phyloP scores from a whole-genome alignment of 257 asterid genomes.

The Rhazya stricta region DNA sequence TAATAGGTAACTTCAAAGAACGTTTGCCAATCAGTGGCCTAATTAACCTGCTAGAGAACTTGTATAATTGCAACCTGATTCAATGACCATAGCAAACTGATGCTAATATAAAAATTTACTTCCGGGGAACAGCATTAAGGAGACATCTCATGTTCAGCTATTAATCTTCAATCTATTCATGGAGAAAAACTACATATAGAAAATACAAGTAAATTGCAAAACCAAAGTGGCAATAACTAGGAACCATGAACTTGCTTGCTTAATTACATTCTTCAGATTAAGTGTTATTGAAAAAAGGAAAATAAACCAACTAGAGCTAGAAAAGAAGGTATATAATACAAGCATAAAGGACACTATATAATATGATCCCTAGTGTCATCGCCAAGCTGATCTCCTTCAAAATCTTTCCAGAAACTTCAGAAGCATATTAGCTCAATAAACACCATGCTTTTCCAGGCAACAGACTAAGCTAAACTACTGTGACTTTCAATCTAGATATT shows the following conservation, averaged over 20 bases:
- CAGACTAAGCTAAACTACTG: slow-evolving; percentile 18
- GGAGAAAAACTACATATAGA: neutral
- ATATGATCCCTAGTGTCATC: neutral
- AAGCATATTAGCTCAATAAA: neutral
- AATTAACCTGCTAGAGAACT: too few species aligned
- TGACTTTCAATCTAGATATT: slow-evolving; percentile 51
- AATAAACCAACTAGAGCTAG: neutral
- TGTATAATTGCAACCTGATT: too few species aligned
- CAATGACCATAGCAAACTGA: too few species aligned
- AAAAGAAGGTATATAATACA: neutral
- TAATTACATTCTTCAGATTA: neutral
- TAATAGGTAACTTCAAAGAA: too few species aligned
- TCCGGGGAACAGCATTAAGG: neutral
- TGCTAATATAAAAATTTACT: too few species aligned
- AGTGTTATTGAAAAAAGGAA: neutral
- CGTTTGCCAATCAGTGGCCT: too few species aligned
- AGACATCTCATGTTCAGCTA: too few species aligned
- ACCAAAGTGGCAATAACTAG: neutral
- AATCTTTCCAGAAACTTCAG: neutral
- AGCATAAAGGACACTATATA: neutral
- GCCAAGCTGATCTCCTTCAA: neutral
- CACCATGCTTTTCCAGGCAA: neutral
- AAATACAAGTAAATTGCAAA: neutral
- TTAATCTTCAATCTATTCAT: neutral
- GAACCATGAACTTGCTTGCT: neutral